Conservation (phyloP, 768 basidiomycete species). For the Dentipellis sp. region DNA sequence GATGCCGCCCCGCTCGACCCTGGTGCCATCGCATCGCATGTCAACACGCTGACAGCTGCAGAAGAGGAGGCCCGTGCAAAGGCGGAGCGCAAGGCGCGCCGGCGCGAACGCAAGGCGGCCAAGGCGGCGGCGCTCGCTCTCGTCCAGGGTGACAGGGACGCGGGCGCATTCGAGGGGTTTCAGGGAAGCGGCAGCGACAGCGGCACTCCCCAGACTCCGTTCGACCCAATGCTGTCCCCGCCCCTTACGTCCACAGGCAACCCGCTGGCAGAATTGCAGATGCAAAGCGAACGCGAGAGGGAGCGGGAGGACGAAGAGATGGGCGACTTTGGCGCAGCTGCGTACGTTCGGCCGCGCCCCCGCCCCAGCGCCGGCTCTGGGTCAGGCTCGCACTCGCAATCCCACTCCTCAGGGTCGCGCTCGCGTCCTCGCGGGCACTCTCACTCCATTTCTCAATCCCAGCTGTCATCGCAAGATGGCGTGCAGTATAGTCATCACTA, state of each 20-base stretch:
- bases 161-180: slow-evolving; percentile 55
- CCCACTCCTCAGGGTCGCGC: background rate
- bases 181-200: slow-evolving; percentile 35
- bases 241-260: too few relatives aligned
- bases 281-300: too few relatives aligned
- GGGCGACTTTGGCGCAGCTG: background rate
- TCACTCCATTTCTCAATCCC: background rate
- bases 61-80: slow-evolving; percentile 25
- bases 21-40: slow-evolving; percentile 38
- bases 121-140: slow-evolving; percentile 27
- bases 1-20: slow-evolving; percentile 62
- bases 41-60: slow-evolving; percentile 25
- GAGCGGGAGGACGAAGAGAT: background rate
- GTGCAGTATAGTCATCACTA: background rate
- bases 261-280: too few relatives aligned
- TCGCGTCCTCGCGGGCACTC: background rate
- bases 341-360: background rate
- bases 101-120: slow-evolving; percentile 35
- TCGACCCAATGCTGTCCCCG: too few relatives aligned
- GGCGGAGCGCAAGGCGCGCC: slow-evolving; percentile 37
- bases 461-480: too few relatives aligned
- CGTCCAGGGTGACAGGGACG: slow-evolving; percentile 12
- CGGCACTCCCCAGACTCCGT: too few relatives aligned
- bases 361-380: background rate
- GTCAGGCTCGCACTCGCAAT: background rate